Conservation (phyloP, 768 basidiomycete genomes). For the Amanita jacksonii region DNA sequence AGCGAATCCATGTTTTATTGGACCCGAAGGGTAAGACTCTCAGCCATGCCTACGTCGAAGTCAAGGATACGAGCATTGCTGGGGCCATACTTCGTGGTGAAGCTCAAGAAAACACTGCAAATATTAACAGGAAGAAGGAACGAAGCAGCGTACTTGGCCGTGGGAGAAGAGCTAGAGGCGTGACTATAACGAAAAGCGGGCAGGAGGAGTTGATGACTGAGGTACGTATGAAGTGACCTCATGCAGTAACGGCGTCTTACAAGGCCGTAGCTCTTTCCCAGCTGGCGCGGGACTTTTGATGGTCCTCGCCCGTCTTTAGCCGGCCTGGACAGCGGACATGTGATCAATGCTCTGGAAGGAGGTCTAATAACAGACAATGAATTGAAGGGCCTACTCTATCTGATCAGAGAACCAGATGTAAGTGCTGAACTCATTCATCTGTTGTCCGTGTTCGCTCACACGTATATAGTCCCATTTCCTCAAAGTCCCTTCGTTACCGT, state of each 20-base stretch:
- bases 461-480: slow-evolving; percentile 68
- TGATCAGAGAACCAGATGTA: slow-evolving; percentile 74
- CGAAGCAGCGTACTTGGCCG: slow-evolving; percentile 59
- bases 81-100: slow-evolving; percentile 58
- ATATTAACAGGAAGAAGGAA: slow-evolving; percentile 31
- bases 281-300: slow-evolving; percentile 70
- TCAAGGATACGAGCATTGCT: slow-evolving; percentile 49
- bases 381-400: slow-evolving; percentile 52
- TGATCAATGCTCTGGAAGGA: slow-evolving; percentile 51
- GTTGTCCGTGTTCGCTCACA: slow-evolving; percentile 9
- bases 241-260: background rate
- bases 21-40: slow-evolving; percentile 77
- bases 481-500: slow-evolving; percentile 76
- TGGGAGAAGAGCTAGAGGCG: slow-evolving; percentile 72
- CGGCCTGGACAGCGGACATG: slow-evolving; percentile 46
- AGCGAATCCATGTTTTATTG: slow-evolving; percentile 68
- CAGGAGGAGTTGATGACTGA: slow-evolving; percentile 80
- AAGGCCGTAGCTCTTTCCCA: slow-evolving; percentile 56
- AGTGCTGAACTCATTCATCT: slow-evolving; percentile 16
- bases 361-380: slow-evolving; percentile 63
- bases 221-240: slow-evolving; percentile 29
- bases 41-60: slow-evolving; percentile 78
- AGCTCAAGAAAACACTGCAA: slow-evolving; percentile 17
- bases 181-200: slow-evolving; percentile 71
- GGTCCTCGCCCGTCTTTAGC: slow-evolving; percentile 59